A percentile compares a stretch with the other conserved stretches of the same genome.
Conservation (phyloP, 1,284 basidiomycete genomes). For the Rhodotorula sp. region DNA sequence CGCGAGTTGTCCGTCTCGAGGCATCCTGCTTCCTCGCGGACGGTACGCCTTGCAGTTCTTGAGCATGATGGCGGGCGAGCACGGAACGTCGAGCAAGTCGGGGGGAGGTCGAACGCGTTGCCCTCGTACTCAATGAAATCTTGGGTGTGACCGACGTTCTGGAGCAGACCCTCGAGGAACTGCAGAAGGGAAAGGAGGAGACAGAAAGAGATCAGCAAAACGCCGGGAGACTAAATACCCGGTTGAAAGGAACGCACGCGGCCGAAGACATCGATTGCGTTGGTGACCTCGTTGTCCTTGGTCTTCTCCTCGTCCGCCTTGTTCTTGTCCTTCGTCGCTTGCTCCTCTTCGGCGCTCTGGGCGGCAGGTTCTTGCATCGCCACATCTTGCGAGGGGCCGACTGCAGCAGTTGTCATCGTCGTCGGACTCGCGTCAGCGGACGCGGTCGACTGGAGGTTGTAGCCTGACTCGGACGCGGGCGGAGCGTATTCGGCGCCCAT, state of each 20-base stretch:
- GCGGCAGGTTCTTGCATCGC: conserved; percentile 48
- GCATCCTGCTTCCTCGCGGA: no score
- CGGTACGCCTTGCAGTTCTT: no score
- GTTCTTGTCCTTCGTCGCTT: conserved; percentile 30
- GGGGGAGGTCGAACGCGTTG: conserved; percentile 70
- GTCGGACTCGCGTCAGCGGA: conserved; percentile 20
- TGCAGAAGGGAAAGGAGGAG: conserved; percentile 46
- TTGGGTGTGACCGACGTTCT: conserved; percentile 69
- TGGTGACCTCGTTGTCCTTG: conserved; percentile 33
- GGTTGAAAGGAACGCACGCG: conserved; percentile 27
- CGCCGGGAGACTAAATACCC: no score
- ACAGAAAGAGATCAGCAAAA: conserved; percentile 3
- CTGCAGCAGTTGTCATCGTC: conserved; percentile 4
- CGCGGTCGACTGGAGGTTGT: conserved; percentile 49
- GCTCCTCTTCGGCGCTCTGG: background rate
- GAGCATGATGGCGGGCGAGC: conserved; percentile 84
- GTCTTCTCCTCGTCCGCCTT: conserved; percentile 49
- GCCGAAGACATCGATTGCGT: conserved; percentile 39
- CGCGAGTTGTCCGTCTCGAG: no score
- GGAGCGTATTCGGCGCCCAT: conserved; percentile 61
- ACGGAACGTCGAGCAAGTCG: conserved; percentile 74
- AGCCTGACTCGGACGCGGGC: conserved; percentile 61
- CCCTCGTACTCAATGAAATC: conserved; percentile 77
- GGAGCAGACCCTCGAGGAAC: conserved; percentile 92
- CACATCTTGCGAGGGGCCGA: conserved; percentile 53